A percentile compares a stretch with the other conserved stretches of the same genome.
Evolutionary conservation across 768 basidiomycete genomes (phyloP).

Genomic region (Boletus subcaerulescens): DNA sequence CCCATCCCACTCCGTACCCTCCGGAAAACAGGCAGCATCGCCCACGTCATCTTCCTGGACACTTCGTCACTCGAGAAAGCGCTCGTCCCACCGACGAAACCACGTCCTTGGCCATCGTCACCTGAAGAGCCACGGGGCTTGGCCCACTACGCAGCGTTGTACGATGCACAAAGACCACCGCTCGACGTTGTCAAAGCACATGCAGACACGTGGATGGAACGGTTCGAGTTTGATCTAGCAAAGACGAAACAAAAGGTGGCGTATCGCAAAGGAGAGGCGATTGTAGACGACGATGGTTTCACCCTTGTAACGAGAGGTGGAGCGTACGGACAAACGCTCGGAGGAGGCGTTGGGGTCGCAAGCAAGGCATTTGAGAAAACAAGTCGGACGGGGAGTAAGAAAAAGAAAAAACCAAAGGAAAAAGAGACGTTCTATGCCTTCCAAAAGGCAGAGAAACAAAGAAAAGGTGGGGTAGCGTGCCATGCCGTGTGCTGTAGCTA

Average conservation of each 20-base stretch:
- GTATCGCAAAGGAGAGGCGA: slow-evolving; percentile 79
- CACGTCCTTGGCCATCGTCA: slow-evolving; percentile 62
- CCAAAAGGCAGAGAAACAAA: slow-evolving; percentile 87
- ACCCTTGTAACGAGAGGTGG: slow-evolving; percentile 92
- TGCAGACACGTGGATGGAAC: slow-evolving; percentile 73
- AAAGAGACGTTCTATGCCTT: slow-evolving; percentile 84
- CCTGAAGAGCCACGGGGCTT: slow-evolving; percentile 62
- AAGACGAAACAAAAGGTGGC: slow-evolving; percentile 59
- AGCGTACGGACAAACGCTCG: slow-evolving; percentile 83
- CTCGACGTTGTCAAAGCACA: slow-evolving; percentile 72
- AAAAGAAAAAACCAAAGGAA: slow-evolving; percentile 62
- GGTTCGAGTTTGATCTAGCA: slow-evolving; percentile 63
- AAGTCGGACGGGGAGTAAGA: slow-evolving; percentile 35
- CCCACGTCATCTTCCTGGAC: slow-evolving; percentile 74
- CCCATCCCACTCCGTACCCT: slow-evolving; percentile 48
- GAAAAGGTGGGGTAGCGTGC: slow-evolving; percentile 54
- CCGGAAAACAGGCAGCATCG: slow-evolving; percentile 61
- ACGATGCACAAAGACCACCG: slow-evolving; percentile 70
- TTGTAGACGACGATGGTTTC: slow-evolving; percentile 94
- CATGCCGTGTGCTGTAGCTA: not conserved
- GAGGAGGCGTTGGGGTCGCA: slow-evolving; percentile 70
- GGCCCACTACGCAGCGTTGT: slow-evolving; percentile 63
- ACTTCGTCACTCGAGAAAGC: slow-evolving; percentile 66
- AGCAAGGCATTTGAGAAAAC: slow-evolving; percentile 52
- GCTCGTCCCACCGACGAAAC: slow-evolving; percentile 48